Percentiles rank a stretch among this genome's conserved stretches.
Evolutionary conservation across 2,329 filamentous ascomycete genomes (phyloP).

Genomic region (Diaporthe helianthi): DNA sequence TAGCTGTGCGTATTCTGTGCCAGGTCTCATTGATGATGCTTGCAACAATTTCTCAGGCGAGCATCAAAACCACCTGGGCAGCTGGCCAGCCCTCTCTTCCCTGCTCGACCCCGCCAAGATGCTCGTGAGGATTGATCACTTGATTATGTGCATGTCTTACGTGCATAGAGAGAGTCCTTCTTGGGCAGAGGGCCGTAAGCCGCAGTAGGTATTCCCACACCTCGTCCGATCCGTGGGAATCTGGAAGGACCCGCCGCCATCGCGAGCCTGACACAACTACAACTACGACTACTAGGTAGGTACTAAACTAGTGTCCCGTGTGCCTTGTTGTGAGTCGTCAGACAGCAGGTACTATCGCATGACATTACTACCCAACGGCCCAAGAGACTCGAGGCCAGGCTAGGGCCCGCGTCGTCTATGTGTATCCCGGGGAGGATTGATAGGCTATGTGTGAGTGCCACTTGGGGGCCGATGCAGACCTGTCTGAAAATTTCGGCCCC

Average conservation of each 20-base stretch:
- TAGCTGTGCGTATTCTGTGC: neutral
- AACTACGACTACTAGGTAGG: neutral
- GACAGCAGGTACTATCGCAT: neutral
- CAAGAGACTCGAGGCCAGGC: neutral
- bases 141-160: slow-evolving; percentile 17
- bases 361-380: slow-evolving; percentile 2
- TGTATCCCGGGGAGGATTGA: slow-evolving; percentile 34
- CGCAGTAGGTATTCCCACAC: neutral
- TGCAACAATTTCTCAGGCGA: slow-evolving; percentile 17
- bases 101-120: slow-evolving; percentile 16
- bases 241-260: neutral
- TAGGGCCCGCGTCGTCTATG: slow-evolving; percentile 16
- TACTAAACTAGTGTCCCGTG: neutral
- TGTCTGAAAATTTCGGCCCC: slow-evolving; percentile 28
- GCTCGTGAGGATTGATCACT: no score
- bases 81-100: neutral
- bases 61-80: neutral
- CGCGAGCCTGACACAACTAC: neutral
- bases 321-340: slow-evolving; percentile 20
- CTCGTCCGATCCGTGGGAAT: neutral
- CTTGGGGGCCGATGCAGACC: slow-evolving; percentile 23
- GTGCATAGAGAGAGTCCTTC: slow-evolving; percentile 9
- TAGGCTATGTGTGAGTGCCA: slow-evolving; percentile 31
- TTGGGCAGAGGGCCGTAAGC: neutral
- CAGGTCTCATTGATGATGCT: slow-evolving; percentile 18